These are phyloP conservation scores for Penicillium paxilli DNA, from an alignment of 495 filamentous ascomycete species.

Conservation along the genomic window DNA sequence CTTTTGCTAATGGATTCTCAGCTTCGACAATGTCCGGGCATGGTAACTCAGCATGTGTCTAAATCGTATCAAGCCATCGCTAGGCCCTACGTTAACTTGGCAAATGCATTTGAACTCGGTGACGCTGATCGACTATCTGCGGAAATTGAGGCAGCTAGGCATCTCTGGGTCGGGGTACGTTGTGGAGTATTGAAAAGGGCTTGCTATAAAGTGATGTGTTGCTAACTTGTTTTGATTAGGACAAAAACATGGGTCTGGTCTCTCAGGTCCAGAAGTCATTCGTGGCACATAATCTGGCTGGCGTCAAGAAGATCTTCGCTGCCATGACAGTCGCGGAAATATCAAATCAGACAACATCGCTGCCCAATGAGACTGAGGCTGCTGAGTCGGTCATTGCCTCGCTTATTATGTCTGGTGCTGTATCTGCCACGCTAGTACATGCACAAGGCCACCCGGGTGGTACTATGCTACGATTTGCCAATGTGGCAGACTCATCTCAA, in stretches of 20 bases:
- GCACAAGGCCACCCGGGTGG: slow-evolving; percentile 41
- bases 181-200: not conserved
- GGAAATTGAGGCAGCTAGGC: slow-evolving; percentile 56
- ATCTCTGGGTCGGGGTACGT: slow-evolving; percentile 62
- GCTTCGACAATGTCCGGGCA: slow-evolving; percentile 42
- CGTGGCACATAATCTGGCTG: slow-evolving; percentile 43
- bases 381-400: slow-evolving; percentile 50
- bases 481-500: slow-evolving; percentile 7
- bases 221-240: slow-evolving; percentile 33
- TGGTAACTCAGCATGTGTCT: slow-evolving; percentile 44
- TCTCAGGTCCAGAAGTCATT: slow-evolving; percentile 50
- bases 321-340: slow-evolving; percentile 48
- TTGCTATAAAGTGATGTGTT: not conserved
- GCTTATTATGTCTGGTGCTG: slow-evolving; percentile 52
- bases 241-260: slow-evolving; percentile 58
- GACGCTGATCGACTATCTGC: slow-evolving; percentile 55
- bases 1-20: slow-evolving; percentile 26
- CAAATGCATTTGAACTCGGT: slow-evolving; percentile 63
- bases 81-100: slow-evolving; percentile 71
- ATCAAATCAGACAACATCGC: slow-evolving; percentile 33
- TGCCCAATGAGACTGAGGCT: slow-evolving; percentile 44
- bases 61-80: slow-evolving; percentile 60
- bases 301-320: slow-evolving; percentile 45
- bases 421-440: slow-evolving; percentile 55
- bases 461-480: slow-evolving; percentile 39